Base-by-base conservation (phyloP, 2,329 filamentous ascomycete species). In the Fusarium oligoseptatum region DNA sequence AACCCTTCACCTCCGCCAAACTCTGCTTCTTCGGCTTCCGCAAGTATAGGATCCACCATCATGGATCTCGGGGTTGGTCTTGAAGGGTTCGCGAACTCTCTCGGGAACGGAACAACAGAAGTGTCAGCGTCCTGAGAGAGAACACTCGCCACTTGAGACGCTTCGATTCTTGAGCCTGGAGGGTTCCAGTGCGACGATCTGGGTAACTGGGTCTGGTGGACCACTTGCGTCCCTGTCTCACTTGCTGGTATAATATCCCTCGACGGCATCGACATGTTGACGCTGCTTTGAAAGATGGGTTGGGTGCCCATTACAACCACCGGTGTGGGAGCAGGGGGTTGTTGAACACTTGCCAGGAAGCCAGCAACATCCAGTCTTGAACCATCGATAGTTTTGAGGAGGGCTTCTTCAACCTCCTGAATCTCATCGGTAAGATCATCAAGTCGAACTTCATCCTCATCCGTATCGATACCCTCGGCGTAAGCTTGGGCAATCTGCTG, bases 151-250 rank as follows among this genome's bases (percentile, higher is more conserved):
- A 66, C 74, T 52, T 73, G 65, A 3, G 74, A 67, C 17, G 71
- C 41, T 41, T 69, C 73, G n/a, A 74, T 67, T 32, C 66, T 62
- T n/a, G 70, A 69, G 8, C 69, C 73, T 24, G 77, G 66, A 22
- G 75, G 69, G 29, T 78, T 79, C 75, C 80, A 74, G 8, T 69
- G 62, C 45, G 77, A 76, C n/a, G 64, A 65, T 36, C 73, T 71
- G 11, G 83, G 81, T 24, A 87, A 74, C 64, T 89, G 88, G 1
- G 88, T 90, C 75, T 90, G 88, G 22, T 86, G 83, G 22, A 90
- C 84, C 20, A 89, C 83, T 70, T 90, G 86, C 1, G 86, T 85
- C 14, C 81, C 82, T 29, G 80, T 79, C 41, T 83, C 80, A 2
- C 80, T 76, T 17, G 77, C 75, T 14, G 79, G 37, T 3, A 80